Evolutionary conservation across 2,329 filamentous ascomycete genomes (phyloP), one percentile per base, ranked within the genome.

Genomic region (Scorias spongiosa): DNA sequence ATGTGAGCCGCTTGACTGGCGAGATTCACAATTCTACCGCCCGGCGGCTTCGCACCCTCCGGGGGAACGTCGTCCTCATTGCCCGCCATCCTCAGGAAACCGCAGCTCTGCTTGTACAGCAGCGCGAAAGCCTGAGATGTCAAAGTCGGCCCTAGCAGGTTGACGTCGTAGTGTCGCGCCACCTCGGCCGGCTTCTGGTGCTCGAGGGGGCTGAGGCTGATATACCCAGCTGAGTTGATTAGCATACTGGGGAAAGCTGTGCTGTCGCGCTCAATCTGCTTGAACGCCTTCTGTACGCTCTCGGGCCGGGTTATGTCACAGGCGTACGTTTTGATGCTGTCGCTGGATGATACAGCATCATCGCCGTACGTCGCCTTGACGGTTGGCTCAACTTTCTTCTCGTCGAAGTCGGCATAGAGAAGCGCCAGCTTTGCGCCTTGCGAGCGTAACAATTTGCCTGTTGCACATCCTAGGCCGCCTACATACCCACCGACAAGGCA

Each of bases 381-480:
- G 0, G 63, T 57, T 32, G 63, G 51, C 17, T 63, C 53, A 14
- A 61, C 60, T 8, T 58, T 57, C 29, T 54, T 44, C 1, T 63
- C 59, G 50, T 70, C 67, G 47, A 69, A 69, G 1, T 67, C 66
- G 0, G 67, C 67, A 42, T 70, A 70, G 0, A 70, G 54, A 11
- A 70, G 61, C 7, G 66, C 68, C 2, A 70, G 51, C 10, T 55
- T 60, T 5, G 66, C 64, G 5, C 66, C 66, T 47, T 66, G 58
- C 2, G 62, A 54, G 18, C 59, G 57, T 1, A 71, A 55, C 12
- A 64, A 59, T 42, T 61, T 54, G 38, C 64, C 68, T 2, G 66
- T 67, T 30, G 60, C 60, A 11, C 64, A 63, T 7, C 67, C 67
- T 2, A 70, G 58, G 3, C 67, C 67, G 34, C 60, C 58, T 63